Conservation (phyloP, 371 early-diverging fungal genomes). For the Aphelidium insulamus region DNA sequence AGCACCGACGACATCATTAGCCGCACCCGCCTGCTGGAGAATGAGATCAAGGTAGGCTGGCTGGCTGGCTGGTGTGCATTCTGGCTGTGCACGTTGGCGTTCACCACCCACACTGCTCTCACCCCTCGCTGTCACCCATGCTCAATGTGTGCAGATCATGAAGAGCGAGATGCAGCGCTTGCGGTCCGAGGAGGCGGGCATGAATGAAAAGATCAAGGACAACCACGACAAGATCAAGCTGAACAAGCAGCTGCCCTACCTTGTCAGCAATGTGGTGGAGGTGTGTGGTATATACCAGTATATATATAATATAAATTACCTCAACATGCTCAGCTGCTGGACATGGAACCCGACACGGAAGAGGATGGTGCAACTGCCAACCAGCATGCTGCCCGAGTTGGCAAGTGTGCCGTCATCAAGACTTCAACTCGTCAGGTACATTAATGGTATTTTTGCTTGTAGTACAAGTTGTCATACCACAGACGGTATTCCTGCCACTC, state of each 20-base stretch:
- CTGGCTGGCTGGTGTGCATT: not conserved
- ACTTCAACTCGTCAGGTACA: constrained; percentile 83
- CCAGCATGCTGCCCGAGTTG: constrained; percentile 71
- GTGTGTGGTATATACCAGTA: constrained; percentile 14
- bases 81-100: not conserved
- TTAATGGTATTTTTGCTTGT: not conserved
- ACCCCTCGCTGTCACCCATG: not conserved
- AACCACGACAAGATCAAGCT: constrained; percentile 97
- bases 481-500: constrained; percentile 93
- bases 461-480: constrained; percentile 1
- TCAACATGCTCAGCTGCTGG: constrained; percentile 39
- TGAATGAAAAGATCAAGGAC: constrained; percentile 89
- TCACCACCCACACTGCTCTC: not conserved
- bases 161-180: constrained; percentile 70
- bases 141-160: constrained; percentile 36
- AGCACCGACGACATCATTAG: constrained; percentile 77
- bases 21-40: constrained; percentile 77
- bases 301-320: not conserved
- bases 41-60: constrained; percentile 72
- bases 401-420: constrained; percentile 94
- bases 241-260: constrained; percentile 96
- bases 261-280: constrained; percentile 98
- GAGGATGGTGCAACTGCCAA: constrained; percentile 90
- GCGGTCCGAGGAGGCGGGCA: constrained; percentile 63
- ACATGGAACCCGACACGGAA: constrained; percentile 68